Evolutionary conservation across 1,284 basidiomycete genomes (phyloP), one percentile per base, ranked within the genome.

Genomic region (Moesziomyces parantarcticus): DNA sequence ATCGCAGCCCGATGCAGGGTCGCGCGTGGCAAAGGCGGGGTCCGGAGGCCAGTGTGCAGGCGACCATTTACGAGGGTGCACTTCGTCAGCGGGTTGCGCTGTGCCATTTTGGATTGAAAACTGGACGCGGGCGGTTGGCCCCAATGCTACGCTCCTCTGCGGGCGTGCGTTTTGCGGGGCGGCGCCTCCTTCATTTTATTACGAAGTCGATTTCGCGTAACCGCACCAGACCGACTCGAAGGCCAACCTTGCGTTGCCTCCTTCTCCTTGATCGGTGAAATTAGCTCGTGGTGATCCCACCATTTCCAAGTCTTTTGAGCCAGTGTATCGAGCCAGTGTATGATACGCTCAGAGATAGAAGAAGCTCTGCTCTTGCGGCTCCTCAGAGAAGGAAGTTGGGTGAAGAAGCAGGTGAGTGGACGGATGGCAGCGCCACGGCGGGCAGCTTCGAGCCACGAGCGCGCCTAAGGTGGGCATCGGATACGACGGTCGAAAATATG

Each of bases 141-240:
- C 7, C 16, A 16, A 18, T 39, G 11, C 11, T 7, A 16, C 16
- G 36, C 16, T 39, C 6, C 14, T 3, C 6, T 18, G 36, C 7
- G 29, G 29, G 29, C 29, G 29, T 32, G 29, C 11, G 29, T 32
- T 5, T 11, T 5, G 29, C 5, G 16, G 36, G 4, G 36, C 5
- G 36, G 16, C 36, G 16, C 3, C 18, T 3, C 4, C 36, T 16
- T 13, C 18, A 20, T 13, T 48, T n/a, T 45, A 62, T 68, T 68
- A 68, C 65, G 65, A 68, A 68, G 58, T 58, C 21, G 46, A 22
- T 10, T 26, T 54, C 39, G 58, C 64, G 58, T 59, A 56, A 65
- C 39, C 44, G 10, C 41, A 1, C 20, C 25, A 10, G 23, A 8
- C 44, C 23, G 3, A 16, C 23, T 14, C 23, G n/a, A 10, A 49